phyloP scores from a whole-genome alignment of 768 basidiomycete genomes.

The Panaeolus papilionaceus region DNA sequence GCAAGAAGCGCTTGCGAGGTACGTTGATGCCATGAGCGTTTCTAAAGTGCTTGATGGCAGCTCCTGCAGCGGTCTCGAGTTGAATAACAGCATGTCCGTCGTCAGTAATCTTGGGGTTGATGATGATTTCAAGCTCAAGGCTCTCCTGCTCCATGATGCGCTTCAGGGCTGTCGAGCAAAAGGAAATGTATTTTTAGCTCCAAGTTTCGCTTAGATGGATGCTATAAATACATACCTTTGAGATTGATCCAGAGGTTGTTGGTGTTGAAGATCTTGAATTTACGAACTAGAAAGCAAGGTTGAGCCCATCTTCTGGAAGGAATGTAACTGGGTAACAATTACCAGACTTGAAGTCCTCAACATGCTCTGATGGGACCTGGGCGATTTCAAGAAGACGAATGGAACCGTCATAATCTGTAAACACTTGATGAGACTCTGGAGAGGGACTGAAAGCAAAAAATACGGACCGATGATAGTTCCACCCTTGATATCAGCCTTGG shows the following conservation, averaged over 20 bases:
- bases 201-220: not conserved
- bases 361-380: conserved; percentile 91
- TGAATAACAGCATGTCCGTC: conserved; percentile 88
- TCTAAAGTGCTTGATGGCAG: conserved; percentile 93
- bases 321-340: conserved; percentile 25
- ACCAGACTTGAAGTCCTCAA: conserved; percentile 93
- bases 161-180: conserved; percentile 69
- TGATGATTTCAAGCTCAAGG: conserved; percentile 94
- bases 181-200: not conserved
- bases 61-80: conserved; percentile 93
- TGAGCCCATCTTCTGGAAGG: conserved; percentile 17
- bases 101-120: conserved; percentile 89
- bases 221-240: conserved; percentile 52
- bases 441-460: not conserved
- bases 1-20: conserved; percentile 92
- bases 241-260: conserved; percentile 86
- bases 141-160: conserved; percentile 85
- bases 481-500: conserved; percentile 83
- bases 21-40: conserved; percentile 95
- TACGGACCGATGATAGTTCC: conserved; percentile 77
- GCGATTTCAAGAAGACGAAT: conserved; percentile 93
- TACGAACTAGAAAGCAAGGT: conserved; percentile 56
- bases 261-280: conserved; percentile 95
- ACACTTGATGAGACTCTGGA: conserved; percentile 11
- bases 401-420: conserved; percentile 79